Evolutionary conservation across 345 rosid genomes (phyloP), one percentile per base, ranked within the genome.

Genomic region (Syzygium grande): DNA sequence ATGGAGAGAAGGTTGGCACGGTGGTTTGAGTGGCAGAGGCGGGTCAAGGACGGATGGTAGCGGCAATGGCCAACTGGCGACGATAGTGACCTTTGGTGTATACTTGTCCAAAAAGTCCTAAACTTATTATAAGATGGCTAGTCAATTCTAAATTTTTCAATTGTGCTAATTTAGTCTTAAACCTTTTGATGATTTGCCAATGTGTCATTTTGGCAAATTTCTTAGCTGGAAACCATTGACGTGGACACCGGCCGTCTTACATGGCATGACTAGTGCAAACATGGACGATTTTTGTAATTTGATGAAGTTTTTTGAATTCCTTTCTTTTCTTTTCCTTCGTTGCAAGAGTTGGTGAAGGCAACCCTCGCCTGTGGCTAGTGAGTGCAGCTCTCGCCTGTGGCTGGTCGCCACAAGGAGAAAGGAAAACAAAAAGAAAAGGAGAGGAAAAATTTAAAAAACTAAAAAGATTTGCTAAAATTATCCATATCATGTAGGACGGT

Each of bases 211-310:
- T 1, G 9, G 0, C 9, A 22, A 34, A 30, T 2, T 34, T 61
- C n/a, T 68, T 34, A 23, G 4, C 5, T 68, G 11, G 6, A 68
- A 68, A 17, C 17, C 0, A 0, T 5, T 4, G 6, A 30, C 3
- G 11, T 68, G 46, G 9, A 68, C 9, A 1, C 2, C 19, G 8
- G 4, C 1, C 1, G 0, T 65, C 7, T 16, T 30, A 15, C 2
- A 0, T 30, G 11, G 5, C 0, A 3, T 1, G 9, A 65, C 9
- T 30, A 65, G 5, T 8, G 5, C 0, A 15, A 2, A 30, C 0
- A 41, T 1, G 3, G 16, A 65, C 3, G 0, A 65, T 65, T 65
- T 65, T 58, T 58, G 3, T 11, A 11, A 4, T 58, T 58, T 58
- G 25, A 51, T 51, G 52, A 51, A 10, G 52, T 29, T 29, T 65